Evolutionary conservation across 2,329 filamentous ascomycete genomes (phyloP).

Genomic region (Fusarium chaquense): DNA sequence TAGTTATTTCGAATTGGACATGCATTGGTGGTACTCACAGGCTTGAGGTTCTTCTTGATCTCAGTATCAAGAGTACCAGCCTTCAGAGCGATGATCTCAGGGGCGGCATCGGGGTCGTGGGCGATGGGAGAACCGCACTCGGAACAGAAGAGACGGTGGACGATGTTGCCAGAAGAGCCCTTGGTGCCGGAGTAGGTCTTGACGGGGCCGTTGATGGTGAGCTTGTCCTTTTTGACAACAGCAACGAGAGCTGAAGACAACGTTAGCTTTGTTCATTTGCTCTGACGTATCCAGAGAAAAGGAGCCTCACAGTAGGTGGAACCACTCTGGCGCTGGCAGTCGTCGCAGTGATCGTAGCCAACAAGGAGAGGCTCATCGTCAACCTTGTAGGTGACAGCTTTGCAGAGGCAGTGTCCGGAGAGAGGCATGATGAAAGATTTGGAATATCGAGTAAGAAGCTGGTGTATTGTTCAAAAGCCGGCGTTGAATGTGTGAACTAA

Average conservation of each 20-base stretch:
- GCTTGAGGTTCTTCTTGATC: constrained; percentile 76
- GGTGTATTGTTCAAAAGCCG: constrained; percentile 16
- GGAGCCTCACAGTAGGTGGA: constrained; percentile 73
- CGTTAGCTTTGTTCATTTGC: constrained; percentile 12
- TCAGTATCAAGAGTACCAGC: constrained; percentile 72
- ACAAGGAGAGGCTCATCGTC: constrained; percentile 66
- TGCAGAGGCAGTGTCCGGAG: constrained; percentile 78
- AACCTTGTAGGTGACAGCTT: constrained; percentile 75
- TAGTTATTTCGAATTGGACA: constrained; percentile 3
- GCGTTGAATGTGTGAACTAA: constrained; percentile 5
- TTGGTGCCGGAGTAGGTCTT: constrained; percentile 71
- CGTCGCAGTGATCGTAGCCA: constrained; percentile 78
- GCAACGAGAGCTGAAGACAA: constrained; percentile 68
- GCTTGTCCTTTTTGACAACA: constrained; percentile 74
- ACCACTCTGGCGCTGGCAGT: constrained; percentile 77
- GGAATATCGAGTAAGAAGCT: constrained; percentile 1
- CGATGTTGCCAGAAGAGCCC: constrained; percentile 70
- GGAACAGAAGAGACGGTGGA: constrained; percentile 76
- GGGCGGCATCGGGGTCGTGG: constrained; percentile 77
- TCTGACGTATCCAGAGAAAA: background rate
- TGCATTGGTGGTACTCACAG: constrained; percentile 57
- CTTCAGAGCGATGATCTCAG: constrained; percentile 77
- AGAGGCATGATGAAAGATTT: constrained; percentile 67
- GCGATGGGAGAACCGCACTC: constrained; percentile 78
- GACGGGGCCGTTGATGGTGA: constrained; percentile 71